phyloP scores from a whole-genome alignment of 805 yeast species.

The Suhomyces faveliae region DNA sequence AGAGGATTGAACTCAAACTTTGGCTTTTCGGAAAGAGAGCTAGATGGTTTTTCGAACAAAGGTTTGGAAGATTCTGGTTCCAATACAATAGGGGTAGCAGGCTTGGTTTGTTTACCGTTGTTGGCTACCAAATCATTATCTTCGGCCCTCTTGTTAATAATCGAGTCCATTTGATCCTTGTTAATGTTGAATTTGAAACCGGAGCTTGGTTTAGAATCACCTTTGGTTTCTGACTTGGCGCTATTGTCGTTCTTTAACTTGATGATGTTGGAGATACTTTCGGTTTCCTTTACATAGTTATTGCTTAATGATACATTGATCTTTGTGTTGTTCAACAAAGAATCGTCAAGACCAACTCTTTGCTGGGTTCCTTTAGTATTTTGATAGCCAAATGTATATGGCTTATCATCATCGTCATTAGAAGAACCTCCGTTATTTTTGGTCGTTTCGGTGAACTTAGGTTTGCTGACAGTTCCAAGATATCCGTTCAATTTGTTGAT shows the following conservation, averaged over 20 bases:
- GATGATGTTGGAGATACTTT: slow-evolving; percentile 27
- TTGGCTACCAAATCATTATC: slow-evolving; percentile 9
- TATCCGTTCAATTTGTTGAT: slow-evolving; percentile 28
- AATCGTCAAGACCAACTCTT: slow-evolving; percentile 19
- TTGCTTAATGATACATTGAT: slow-evolving; percentile 23
- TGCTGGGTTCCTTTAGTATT: slow-evolving; percentile 14
- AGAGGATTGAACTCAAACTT: not conserved
- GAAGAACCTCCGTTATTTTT: not conserved
- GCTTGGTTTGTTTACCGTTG: slow-evolving; percentile 7
- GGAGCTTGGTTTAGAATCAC: slow-evolving; percentile 29
- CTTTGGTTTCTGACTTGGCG: not conserved
- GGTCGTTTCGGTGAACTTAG: slow-evolving; percentile 20
- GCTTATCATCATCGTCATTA: slow-evolving; percentile 6
- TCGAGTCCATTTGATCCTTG: slow-evolving; percentile 24
- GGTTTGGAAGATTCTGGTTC: slow-evolving; percentile 9
- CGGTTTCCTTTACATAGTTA: slow-evolving; percentile 24
- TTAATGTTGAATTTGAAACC: slow-evolving; percentile 39
- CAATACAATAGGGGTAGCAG: not conserved
- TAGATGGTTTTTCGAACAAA: slow-evolving; percentile 1
- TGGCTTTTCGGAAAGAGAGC: not conserved
- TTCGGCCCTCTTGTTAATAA: slow-evolving; percentile 19
- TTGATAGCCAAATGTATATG: slow-evolving; percentile 9
- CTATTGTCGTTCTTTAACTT: slow-evolving; percentile 26
- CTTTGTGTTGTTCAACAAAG: slow-evolving; percentile 14
- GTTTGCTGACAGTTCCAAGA: slow-evolving; percentile 33